Conservation (phyloP, 495 filamentous ascomycete species). For the Trichoderma orchidacearum region DNA sequence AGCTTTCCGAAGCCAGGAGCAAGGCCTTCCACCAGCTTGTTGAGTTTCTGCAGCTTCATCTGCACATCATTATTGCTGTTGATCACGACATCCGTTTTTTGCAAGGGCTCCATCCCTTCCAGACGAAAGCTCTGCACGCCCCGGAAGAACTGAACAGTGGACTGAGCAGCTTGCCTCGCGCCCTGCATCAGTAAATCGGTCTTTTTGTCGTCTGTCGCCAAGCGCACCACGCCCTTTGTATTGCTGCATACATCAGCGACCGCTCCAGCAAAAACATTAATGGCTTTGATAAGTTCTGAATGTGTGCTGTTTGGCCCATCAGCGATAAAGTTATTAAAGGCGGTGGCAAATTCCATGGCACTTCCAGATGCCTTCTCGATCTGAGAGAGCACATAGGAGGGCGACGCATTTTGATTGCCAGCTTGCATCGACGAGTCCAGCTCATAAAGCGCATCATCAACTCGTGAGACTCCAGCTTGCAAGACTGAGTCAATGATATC, state of each 20-base stretch:
- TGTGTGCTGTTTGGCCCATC: conserved; percentile 91
- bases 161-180: conserved; percentile 72
- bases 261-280: conserved; percentile 78
- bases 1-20: conserved; percentile 74
- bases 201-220: conserved; percentile 92
- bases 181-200: conserved; percentile 68
- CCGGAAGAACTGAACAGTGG: conserved; percentile 92
- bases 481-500: conserved; percentile 96
- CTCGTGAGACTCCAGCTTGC: conserved; percentile 82
- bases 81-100: conserved; percentile 91
- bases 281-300: conserved; percentile 81
- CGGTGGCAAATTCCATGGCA: conserved; percentile 89
- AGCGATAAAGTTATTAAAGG: conserved; percentile 95
- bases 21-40: conserved; percentile 83
- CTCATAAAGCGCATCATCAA: conserved; percentile 95
- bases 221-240: conserved; percentile 86
- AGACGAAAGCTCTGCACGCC: conserved; percentile 85
- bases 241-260: conserved; percentile 91
- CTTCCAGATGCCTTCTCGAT: conserved; percentile 93
- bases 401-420: conserved; percentile 93
- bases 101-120: conserved; percentile 70
- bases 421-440: conserved; percentile 96
- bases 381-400: conserved; percentile 90
- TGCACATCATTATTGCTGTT: conserved; percentile 94
- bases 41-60: conserved; percentile 77